Base-by-base conservation (phyloP, 768 basidiomycete species). In the Lactarius evosmus region DNA sequence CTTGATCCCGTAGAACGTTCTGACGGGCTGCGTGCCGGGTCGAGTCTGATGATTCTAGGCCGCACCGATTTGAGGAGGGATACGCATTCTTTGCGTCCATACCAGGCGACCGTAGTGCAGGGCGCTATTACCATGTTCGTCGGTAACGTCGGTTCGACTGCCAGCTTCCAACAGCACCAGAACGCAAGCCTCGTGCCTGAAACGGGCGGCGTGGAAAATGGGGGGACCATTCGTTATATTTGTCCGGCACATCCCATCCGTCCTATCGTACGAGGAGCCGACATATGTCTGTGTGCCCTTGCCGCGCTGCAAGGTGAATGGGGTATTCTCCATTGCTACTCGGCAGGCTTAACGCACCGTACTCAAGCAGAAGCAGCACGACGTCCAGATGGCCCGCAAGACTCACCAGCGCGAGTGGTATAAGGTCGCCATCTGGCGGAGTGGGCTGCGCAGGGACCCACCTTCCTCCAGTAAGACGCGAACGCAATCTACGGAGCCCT, bases 211-310 rank as follows among this genome's bases (percentile, higher is more conserved):
- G 74, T 98, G 95, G 72, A 95, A 94, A 50, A 98, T 80, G 29
- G 97, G 97, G n/a, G 7, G 95, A 98, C 94, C 96, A 98, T 73
- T 97, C 93, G 72, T 96, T 91, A 75, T 96, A 98, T 75, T 95
- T 98, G 80, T 99, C 97, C 1, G 88, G 86, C 8, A 83, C 80
- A 74, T 93, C 93, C 86, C 87, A 93, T 41, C 87, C 93, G 55
- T 85, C 88, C 41, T 85, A 85, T 33, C 78, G 78, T 4, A 94
- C 77, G 36, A 99, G 83, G 7, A 93, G 75, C 62, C 77, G 80
- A 73, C 95, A 96, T 22, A 97, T 85, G n/a, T 87, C 84, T 8
- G 82, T 83, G 67, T 97, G 95, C 4, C 97, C 97, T 72, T 93
- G 90, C 61, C 91, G 85, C 8, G 95, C 95, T 27, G 97, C 96